Conservation (phyloP, 768 basidiomycete species). For the Boletus insuetus region DNA sequence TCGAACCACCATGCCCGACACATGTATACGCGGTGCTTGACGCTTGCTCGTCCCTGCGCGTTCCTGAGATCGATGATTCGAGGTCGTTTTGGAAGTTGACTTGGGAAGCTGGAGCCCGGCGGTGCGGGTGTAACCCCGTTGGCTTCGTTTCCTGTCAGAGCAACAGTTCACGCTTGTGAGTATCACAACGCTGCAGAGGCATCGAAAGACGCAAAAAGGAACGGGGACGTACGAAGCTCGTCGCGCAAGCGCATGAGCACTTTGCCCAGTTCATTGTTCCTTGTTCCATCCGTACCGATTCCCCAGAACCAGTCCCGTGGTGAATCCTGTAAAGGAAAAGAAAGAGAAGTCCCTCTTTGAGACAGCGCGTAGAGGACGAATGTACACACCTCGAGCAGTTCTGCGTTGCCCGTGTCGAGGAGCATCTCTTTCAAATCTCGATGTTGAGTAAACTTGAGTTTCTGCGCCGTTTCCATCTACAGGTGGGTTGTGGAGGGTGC, state of each 20-base stretch:
- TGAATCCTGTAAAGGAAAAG: slow-evolving; percentile 59
- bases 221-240: slow-evolving; percentile 41
- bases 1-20: slow-evolving; percentile 3
- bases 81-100: background rate
- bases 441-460: slow-evolving; percentile 73
- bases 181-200: background rate
- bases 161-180: background rate
- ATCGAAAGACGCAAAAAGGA: background rate
- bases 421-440: slow-evolving; percentile 53
- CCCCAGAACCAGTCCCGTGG: slow-evolving; percentile 79
- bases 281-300: slow-evolving; percentile 59
- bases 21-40: slow-evolving; percentile 11
- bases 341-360: background rate
- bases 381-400: slow-evolving; percentile 60
- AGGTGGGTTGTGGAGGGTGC: too few species aligned
- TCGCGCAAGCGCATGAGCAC: slow-evolving; percentile 63
- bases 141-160: slow-evolving; percentile 10
- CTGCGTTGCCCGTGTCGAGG: slow-evolving; percentile 61
- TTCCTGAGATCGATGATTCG: background rate
- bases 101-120: background rate
- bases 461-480: slow-evolving; percentile 64
- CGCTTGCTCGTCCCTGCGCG: background rate
- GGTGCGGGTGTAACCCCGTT: background rate
- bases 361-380: background rate
- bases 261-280: slow-evolving; percentile 72